These are phyloP conservation scores for Saccharata proteae DNA, from an alignment of 2,329 filamentous ascomycete species.

Conservation along the genomic window DNA sequence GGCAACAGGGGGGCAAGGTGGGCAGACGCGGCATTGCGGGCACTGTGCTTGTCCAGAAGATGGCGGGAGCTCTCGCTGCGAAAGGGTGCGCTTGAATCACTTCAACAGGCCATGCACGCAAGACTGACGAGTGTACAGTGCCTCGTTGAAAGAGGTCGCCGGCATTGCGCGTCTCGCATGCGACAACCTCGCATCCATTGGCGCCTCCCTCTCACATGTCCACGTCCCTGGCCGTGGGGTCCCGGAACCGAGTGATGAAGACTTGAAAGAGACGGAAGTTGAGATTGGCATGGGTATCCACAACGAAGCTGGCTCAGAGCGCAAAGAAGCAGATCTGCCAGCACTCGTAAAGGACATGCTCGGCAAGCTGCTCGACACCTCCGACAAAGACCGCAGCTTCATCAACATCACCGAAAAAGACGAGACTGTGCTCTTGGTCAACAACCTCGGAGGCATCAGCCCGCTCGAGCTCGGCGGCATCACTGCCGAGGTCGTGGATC, in stretches of 20 bases:
- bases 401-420: slow-evolving; percentile 48
- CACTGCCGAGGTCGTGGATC: slow-evolving; percentile 51
- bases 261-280: slow-evolving; percentile 47
- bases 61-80: slow-evolving; percentile 71
- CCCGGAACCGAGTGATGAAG: slow-evolving; percentile 41
- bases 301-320: slow-evolving; percentile 28
- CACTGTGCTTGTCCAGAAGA: slow-evolving; percentile 84
- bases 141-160: slow-evolving; percentile 55
- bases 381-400: slow-evolving; percentile 60
- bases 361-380: slow-evolving; percentile 42
- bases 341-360: slow-evolving; percentile 48
- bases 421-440: slow-evolving; percentile 56
- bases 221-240: slow-evolving; percentile 70
- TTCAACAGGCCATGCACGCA: neutral
- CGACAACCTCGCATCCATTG: slow-evolving; percentile 71
- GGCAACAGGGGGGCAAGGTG: slow-evolving; percentile 76
- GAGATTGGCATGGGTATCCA: slow-evolving; percentile 68
- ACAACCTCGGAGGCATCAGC: slow-evolving; percentile 65
- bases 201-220: slow-evolving; percentile 78
- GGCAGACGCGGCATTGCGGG: slow-evolving; percentile 83
- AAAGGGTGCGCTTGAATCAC: slow-evolving; percentile 36
- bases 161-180: slow-evolving; percentile 59
- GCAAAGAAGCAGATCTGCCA: slow-evolving; percentile 29
- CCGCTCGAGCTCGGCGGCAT: slow-evolving; percentile 62
- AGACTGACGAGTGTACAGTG: slow-evolving; percentile 17